Base-by-base conservation (phyloP, 495 filamentous ascomycete species). In the Penicillium waksmanii region DNA sequence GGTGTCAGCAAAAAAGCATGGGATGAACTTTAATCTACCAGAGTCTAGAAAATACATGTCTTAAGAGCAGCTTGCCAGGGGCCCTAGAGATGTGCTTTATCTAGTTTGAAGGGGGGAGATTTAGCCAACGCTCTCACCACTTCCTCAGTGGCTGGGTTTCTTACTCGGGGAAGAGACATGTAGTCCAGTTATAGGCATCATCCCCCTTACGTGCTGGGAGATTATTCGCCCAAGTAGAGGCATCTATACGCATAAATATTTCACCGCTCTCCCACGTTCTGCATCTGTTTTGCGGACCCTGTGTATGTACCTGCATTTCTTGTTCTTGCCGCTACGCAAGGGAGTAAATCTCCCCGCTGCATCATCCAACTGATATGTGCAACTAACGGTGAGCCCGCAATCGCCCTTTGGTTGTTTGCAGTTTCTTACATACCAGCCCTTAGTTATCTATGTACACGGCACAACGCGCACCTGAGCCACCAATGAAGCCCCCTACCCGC, bases 221-320 rank as follows among this genome's bases (percentile, higher is more conserved):
- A 23, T 23, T 23, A 19, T 31, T 31, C 27, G 27, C 8, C 27
- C 8, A 7, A 9, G 27, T 31, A 31, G 27, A 31, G 8, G 27
- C 27, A 9, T 31, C 27, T 5, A 31, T 9, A 31, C 27, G 8
- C 27, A 31, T 31, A 6, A 2, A 31, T 31, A 31, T 31, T 31
- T 13, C n/a, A 48, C 21, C 46, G 17, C 12, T 44, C 42, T 40
- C 6, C 15, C 36, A 40, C 36, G 15, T 40, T n/a, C 36, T 40
- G 36, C 36, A n/a, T 12, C 15, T 40, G 36, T 9, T 48, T 48
- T 19, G 9, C 21, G 10, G 5, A 27, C 21, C 11, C 4, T 48
- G 46, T 48, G 19, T 23, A 13, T 48, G 46, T 48, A 25, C 46
- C 46, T 48, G 46, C 46, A 48, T 48, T 21, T 48, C 46, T 48